These are phyloP conservation scores for Barnettozyma hawaiiensis DNA, from an alignment of 1,139 yeast genomes.

Conservation along the genomic window DNA sequence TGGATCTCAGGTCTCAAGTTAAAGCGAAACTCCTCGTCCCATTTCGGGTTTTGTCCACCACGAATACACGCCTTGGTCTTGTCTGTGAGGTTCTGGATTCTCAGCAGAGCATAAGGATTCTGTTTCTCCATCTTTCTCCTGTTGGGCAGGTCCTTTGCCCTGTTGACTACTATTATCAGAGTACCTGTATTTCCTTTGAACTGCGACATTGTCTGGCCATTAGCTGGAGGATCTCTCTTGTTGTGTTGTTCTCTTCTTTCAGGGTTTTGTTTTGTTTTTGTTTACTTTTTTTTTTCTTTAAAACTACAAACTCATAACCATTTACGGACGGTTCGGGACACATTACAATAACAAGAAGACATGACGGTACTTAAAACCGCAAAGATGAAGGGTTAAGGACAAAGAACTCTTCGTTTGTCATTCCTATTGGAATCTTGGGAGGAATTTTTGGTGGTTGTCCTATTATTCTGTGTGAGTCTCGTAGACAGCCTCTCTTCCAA, in stretches of 20 bases:
- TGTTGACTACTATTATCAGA: slow-evolving; percentile 31
- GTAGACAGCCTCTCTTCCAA: slow-evolving; percentile 26
- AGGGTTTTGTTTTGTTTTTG: not conserved
- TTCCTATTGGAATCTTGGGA: slow-evolving; percentile 50
- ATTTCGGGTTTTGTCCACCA: slow-evolving; percentile 85
- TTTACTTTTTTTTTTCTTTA: slow-evolving; percentile 1
- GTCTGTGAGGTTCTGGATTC: slow-evolving; percentile 72
- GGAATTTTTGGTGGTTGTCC: slow-evolving; percentile 41
- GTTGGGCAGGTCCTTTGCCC: slow-evolving; percentile 70
- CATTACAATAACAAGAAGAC: not conserved
- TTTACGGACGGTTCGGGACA: not conserved
- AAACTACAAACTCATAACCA: not conserved
- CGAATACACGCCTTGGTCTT: slow-evolving; percentile 65
- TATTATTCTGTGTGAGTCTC: slow-evolving; percentile 15
- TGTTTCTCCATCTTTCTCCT: slow-evolving; percentile 78
- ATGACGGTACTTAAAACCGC: too few relatives aligned
- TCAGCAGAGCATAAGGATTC: slow-evolving; percentile 73
- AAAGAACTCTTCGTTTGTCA: slow-evolving; percentile 42
- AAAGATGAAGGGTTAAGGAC: slow-evolving; percentile 9
- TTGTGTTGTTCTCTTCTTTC: too few relatives aligned
- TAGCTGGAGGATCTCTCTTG: too few relatives aligned
- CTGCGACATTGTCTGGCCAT: not conserved
- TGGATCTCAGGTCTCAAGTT: slow-evolving; percentile 54
- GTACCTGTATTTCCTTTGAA: slow-evolving; percentile 29
- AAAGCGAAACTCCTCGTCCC: slow-evolving; percentile 77